A percentile compares a stretch with the other conserved stretches of the same genome.
Conservation (phyloP, 208 protist genomes). For the Trypanosoma scelopori region DNA sequence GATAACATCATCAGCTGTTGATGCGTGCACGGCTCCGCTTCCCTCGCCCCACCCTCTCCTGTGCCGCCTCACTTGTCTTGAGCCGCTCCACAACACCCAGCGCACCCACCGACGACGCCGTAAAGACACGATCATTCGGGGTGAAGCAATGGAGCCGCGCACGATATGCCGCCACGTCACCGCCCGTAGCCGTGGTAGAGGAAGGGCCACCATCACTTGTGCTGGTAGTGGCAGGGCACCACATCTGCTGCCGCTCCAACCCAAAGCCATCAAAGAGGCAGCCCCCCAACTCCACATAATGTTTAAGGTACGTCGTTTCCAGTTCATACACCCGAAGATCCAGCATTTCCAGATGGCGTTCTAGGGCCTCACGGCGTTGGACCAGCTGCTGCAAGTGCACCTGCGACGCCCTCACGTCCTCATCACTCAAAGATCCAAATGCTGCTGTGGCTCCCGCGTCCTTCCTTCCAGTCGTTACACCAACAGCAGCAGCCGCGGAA, state of each 20-base stretch:
- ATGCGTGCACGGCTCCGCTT: slow-evolving; percentile 4
- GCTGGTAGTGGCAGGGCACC: slow-evolving; percentile 5
- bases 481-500: neutral
- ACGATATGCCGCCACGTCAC: slow-evolving; percentile 34
- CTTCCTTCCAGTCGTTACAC: slow-evolving; percentile 4
- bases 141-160: slow-evolving; percentile 66
- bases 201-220: neutral
- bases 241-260: slow-evolving; percentile 46
- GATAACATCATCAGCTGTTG: slow-evolving; percentile 8
- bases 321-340: slow-evolving; percentile 70
- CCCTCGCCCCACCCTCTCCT: slow-evolving; percentile 6
- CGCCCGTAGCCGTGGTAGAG: neutral
- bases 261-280: slow-evolving; percentile 81
- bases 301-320: slow-evolving; percentile 60
- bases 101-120: slow-evolving; percentile 69
- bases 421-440: neutral
- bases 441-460: neutral
- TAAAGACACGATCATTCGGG: slow-evolving; percentile 75
- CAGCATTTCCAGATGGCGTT: slow-evolving; percentile 36
- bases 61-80: slow-evolving; percentile 32
- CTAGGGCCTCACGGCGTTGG: slow-evolving; percentile 44
- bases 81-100: slow-evolving; percentile 65
- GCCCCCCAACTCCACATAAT: slow-evolving; percentile 63
- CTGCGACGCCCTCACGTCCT: neutral
- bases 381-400: slow-evolving; percentile 40